Base-by-base conservation (phyloP, 108 stramenopile species). In the Craspedostauros australis region DNA sequence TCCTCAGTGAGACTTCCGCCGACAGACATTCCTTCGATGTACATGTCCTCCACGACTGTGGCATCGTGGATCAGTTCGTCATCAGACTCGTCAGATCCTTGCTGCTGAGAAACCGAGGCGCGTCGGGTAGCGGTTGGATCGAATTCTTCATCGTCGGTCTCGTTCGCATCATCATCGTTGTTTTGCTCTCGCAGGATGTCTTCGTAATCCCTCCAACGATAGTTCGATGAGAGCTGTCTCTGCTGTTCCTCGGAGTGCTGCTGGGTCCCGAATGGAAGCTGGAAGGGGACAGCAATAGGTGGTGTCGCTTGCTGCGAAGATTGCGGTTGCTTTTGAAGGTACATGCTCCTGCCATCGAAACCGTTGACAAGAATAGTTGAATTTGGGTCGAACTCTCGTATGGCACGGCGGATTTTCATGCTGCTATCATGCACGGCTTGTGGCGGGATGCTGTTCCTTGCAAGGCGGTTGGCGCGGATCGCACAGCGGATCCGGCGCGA, bases 111-210 rank as follows among this genome's bases (percentile, higher is more conserved):
- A 0, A 15, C 11, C 62, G 14, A 46, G 54, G 30, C 65, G 52
- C 47, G 37, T 31, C 33, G n/a, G 8, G 48, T 40, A 21, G 55
- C 53, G 27, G 16, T 36, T 19, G 66, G 64, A 30, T 70, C 49
- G 40, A 70, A 80, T 31, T 84, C 82, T 59, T 84, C 79, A 22
- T 81, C 84, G 32, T 78, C 72, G 3, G 66, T 62, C 21, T 85
- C 79, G 16, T 65, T 58, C 8, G 63, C 64, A 31, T 74, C 75
- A 11, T 62, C 59, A 12, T 76, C 77, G 32, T 77, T 50, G 1
- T 50, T 68, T 55, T 73, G 66, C 29, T 65, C 46, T 18, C 57
- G 36, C 8, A 70, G 29, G 36, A 74, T 41, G 27, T 84, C 82
- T 36, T 79, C 64, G 50, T 73, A 79, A 29, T 71, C 82, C 23